phyloP scores from a whole-genome alignment of 164 flowering plant species.

The Magnolia officinalis region DNA sequence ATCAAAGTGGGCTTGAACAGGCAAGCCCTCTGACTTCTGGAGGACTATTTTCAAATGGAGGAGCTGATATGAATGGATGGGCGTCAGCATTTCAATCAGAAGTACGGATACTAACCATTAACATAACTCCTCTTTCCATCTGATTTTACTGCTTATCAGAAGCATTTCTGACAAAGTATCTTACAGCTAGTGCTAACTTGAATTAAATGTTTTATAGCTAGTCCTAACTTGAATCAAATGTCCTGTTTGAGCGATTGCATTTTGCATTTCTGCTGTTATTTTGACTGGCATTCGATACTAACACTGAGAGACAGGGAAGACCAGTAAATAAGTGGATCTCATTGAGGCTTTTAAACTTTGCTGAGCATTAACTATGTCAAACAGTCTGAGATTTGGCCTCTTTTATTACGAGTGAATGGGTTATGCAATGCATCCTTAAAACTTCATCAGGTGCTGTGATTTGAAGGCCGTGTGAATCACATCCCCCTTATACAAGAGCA shows the following conservation, averaged over 20 bases:
- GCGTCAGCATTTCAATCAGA: constrained; percentile 93
- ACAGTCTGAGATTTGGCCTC: not conserved
- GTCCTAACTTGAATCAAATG: constrained; percentile 44
- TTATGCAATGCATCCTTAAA: not conserved
- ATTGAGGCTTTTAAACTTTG: not conserved
- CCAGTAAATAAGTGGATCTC: not conserved
- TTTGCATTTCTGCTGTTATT: constrained; percentile 21
- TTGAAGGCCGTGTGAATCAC: constrained; percentile 4
- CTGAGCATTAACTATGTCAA: not conserved
- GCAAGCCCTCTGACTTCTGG: constrained; percentile 93
- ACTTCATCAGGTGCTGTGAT: not conserved
- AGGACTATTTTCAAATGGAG: constrained; percentile 94
- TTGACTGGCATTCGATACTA: constrained; percentile 31
- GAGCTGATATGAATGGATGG: constrained; percentile 93
- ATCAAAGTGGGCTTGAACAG: constrained; percentile 98
- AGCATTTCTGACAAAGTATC: constrained; percentile 48
- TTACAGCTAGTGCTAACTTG: constrained; percentile 48
- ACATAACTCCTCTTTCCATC: constrained; percentile 73
- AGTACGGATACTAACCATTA: constrained; percentile 99
- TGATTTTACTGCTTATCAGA: constrained; percentile 52
- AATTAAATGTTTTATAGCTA: constrained; percentile 23
- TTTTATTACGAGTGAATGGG: not conserved
- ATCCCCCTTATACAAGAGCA: not conserved
- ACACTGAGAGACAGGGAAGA: not conserved
- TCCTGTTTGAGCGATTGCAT: constrained; percentile 29